Conservation (phyloP, 2,329 filamentous ascomycete genomes). For the Arachnomyces sp. region DNA sequence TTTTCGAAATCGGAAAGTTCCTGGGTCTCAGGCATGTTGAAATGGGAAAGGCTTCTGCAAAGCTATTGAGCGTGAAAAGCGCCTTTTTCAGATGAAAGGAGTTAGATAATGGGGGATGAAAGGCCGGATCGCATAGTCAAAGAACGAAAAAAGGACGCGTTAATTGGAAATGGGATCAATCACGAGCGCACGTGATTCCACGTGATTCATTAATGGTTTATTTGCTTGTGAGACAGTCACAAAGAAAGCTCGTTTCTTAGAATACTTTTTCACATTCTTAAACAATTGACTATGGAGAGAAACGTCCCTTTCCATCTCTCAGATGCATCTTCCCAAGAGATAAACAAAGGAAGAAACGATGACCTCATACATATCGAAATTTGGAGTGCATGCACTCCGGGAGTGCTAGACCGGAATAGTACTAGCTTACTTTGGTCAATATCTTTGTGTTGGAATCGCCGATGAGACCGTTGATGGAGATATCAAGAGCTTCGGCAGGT, state of each 20-base stretch:
- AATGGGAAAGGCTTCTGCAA: conserved; percentile 15
- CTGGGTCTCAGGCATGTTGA: conserved; percentile 41
- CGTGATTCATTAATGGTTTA: background rate
- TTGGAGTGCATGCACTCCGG: too few species aligned
- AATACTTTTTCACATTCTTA: too few species aligned
- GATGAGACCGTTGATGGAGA: too few species aligned
- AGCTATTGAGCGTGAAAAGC: conserved; percentile 7
- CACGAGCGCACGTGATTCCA: conserved; percentile 18
- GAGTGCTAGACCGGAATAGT: too few species aligned
- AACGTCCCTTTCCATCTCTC: background rate
- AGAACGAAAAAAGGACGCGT: conserved; percentile 7
- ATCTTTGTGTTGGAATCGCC: too few species aligned
- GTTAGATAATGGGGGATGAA: conserved; percentile 7
- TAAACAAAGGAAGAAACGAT: conserved; percentile 2
- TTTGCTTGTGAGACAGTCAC: background rate
- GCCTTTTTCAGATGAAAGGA: conserved; percentile 5
- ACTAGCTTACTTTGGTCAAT: too few species aligned
- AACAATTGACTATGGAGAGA: too few species aligned
- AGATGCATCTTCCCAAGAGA: background rate
- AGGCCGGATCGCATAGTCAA: background rate
- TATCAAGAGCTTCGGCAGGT: too few species aligned
- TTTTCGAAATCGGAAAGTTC: conserved; percentile 80
- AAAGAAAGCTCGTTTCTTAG: too few species aligned
- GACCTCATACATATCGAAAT: too few species aligned
- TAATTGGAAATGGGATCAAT: conserved; percentile 6